phyloP scores from a whole-genome alignment of 805 yeast species.

The Yarrowia deformans region DNA sequence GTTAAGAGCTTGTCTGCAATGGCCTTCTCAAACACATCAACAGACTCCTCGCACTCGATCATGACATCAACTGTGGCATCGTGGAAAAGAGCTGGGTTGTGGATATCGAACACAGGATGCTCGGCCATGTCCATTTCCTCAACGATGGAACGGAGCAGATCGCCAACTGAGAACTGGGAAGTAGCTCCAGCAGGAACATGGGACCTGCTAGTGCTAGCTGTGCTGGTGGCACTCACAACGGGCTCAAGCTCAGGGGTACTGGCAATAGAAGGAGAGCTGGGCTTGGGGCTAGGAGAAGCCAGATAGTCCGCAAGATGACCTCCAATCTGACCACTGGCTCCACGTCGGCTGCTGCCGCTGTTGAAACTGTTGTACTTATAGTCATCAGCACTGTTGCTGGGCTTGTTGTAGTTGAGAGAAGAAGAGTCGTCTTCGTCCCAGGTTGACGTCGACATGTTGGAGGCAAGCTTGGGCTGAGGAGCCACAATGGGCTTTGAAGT shows the following conservation, averaged over 20 bases:
- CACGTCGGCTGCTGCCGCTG: constrained; percentile 14
- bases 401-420: constrained; percentile 11
- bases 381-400: constrained; percentile 3
- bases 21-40: constrained; percentile 8
- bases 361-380: constrained; percentile 17
- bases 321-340: constrained; percentile 29
- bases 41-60: constrained; percentile 7
- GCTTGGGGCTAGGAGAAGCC: constrained; percentile 36
- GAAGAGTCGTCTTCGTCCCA: constrained; percentile 25
- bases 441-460: constrained; percentile 23
- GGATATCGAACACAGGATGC: constrained; percentile 17
- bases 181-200: constrained; percentile 2
- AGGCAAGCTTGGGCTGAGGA: constrained; percentile 28
- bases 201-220: neutral
- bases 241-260: constrained; percentile 23
- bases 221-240: constrained; percentile 8
- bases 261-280: constrained; percentile 15
- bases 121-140: constrained; percentile 11
- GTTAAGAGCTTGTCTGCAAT: neutral
- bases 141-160: constrained; percentile 15
- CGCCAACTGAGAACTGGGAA: constrained; percentile 9
- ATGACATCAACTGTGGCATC: constrained; percentile 7
- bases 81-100: constrained; percentile 13
- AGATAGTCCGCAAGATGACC: constrained; percentile 27
- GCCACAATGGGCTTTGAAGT: constrained; percentile 6